Conservation (phyloP, 108 stramenopile genomes). For the Conticribra weissflogii region DNA sequence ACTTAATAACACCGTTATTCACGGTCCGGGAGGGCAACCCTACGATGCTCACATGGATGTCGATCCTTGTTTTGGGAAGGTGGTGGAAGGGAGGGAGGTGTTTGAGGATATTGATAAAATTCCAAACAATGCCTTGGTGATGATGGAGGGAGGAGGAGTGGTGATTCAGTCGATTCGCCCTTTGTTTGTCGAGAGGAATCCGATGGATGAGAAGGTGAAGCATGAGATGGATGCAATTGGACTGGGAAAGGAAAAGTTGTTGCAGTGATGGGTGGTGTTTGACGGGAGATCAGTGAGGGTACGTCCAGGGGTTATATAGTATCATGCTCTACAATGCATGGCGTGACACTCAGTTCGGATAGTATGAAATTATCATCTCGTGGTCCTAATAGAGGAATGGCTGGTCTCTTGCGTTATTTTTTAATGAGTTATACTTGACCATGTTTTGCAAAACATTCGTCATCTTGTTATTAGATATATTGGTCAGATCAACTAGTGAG, state of each 20-base stretch:
- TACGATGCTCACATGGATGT: constrained; percentile 81
- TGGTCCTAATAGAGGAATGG: too few species aligned
- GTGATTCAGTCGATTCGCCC: not conserved
- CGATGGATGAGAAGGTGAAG: not conserved
- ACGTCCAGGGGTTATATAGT: too few species aligned
- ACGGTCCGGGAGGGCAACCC: constrained; percentile 90
- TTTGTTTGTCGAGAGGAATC: not conserved
- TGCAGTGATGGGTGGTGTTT: too few species aligned
- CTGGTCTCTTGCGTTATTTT: too few species aligned
- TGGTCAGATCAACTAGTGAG: too few species aligned
- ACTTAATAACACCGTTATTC: constrained; percentile 78
- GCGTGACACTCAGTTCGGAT: too few species aligned
- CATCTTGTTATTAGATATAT: too few species aligned
- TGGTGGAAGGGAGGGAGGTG: constrained; percentile 56
- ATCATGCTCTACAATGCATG: too few species aligned
- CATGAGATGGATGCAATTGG: not conserved
- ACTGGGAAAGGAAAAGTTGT: not conserved
- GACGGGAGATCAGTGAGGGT: too few species aligned
- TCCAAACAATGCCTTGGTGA: constrained; percentile 12
- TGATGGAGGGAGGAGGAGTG: constrained; percentile 15
- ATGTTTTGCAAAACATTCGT: too few species aligned
- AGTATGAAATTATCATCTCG: too few species aligned
- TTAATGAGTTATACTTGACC: too few species aligned
- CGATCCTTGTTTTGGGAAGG: constrained; percentile 87
- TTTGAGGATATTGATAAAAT: constrained; percentile 30